A percentile compares a stretch with the other conserved stretches of the same genome.
Evolutionary conservation across 2,329 filamentous ascomycete species (phyloP).

Genomic region (Penicillium aurantiogriseum): DNA sequence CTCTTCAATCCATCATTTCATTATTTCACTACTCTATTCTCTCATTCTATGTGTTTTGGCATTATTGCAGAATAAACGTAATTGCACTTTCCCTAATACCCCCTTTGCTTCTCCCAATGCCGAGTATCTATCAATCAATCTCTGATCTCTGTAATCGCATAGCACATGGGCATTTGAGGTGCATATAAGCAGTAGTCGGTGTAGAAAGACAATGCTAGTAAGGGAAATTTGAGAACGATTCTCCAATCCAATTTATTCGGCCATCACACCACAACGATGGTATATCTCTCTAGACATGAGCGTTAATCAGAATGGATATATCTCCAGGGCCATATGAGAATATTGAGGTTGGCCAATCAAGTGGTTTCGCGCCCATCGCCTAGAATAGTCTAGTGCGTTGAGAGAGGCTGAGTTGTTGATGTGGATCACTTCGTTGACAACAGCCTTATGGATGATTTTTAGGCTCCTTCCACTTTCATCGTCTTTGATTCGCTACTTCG

Average conservation of each 20-base stretch:
- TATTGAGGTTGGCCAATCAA: no score
- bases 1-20: background rate
- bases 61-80: background rate
- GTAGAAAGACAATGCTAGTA: background rate
- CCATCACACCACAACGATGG: background rate
- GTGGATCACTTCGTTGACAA: no score
- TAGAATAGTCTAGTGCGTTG: no score
- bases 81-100: conserved; percentile 5
- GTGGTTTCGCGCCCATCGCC: no score
- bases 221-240: background rate
- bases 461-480: no score
- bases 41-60: background rate
- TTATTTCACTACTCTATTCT: background rate
- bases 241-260: background rate
- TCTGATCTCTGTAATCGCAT: background rate
- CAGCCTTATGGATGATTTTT: no score
- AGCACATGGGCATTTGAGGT: background rate
- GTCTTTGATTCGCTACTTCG: no score
- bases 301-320: no score
- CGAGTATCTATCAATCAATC: conserved; percentile 1
- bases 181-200: background rate
- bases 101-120: background rate
- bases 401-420: no score
- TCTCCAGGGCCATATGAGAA: no score
- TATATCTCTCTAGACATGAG: background rate